Conservation (phyloP, 495 filamentous ascomycete genomes). For the Penicillium canescens region DNA sequence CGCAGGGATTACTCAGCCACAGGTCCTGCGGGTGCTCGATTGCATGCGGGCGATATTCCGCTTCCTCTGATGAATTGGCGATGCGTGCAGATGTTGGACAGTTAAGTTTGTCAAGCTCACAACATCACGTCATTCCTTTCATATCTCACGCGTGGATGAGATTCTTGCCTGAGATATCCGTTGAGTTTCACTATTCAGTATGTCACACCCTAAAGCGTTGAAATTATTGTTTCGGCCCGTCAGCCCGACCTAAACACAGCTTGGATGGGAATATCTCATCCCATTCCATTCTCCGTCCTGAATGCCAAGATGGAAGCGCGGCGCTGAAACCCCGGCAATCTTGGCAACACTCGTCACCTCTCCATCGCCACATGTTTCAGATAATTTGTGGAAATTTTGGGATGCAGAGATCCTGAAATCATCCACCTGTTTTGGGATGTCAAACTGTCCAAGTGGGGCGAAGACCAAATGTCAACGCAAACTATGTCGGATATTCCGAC, state of each 20-base stretch:
- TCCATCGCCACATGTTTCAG: neutral
- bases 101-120: too few relatives aligned
- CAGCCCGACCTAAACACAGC: too few relatives aligned
- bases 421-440: neutral
- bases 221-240: too few relatives aligned
- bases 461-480: too few relatives aligned
- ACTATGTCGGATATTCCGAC: neutral
- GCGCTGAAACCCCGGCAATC: constrained; percentile 5
- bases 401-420: neutral
- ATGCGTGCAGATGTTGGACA: too few relatives aligned
- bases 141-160: too few relatives aligned
- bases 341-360: constrained; percentile 5
- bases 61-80: too few relatives aligned
- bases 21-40: neutral
- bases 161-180: too few relatives aligned
- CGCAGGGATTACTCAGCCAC: constrained; percentile 3
- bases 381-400: constrained; percentile 14
- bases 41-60: neutral
- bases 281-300: neutral
- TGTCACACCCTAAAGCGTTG: too few relatives aligned
- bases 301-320: constrained; percentile 9
- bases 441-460: too few relatives aligned
- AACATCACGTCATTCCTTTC: too few relatives aligned
- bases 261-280: constrained; percentile 9
- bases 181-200: too few relatives aligned